Evolutionary conservation across 306 rosid species (phyloP).

Genomic region (Biancaea sappan): DNA sequence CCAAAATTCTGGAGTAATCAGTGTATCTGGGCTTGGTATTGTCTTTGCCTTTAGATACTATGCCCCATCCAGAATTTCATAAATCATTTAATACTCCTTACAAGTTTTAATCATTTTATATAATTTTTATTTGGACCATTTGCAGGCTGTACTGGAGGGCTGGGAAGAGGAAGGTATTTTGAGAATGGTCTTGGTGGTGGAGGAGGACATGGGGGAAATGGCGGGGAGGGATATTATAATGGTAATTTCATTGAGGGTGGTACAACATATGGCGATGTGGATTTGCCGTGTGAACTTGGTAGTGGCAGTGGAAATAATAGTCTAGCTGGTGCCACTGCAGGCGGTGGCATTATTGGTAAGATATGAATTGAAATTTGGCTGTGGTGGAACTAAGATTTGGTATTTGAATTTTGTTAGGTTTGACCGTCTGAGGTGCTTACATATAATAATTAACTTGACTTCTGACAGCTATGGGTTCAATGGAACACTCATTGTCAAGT

Average conservation of each 20-base stretch:
- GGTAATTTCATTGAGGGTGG: constrained; percentile 90
- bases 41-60: constrained; percentile 33
- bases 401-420: not conserved
- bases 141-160: constrained; percentile 87
- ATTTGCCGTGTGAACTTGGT: constrained; percentile 96
- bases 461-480: constrained; percentile 84
- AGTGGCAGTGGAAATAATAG: constrained; percentile 96
- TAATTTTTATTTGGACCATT: constrained; percentile 35
- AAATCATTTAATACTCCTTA: constrained; percentile 21
- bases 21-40: constrained; percentile 89
- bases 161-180: constrained; percentile 71
- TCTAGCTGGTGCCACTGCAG: constrained; percentile 82
- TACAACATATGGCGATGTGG: constrained; percentile 73
- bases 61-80: constrained; percentile 12
- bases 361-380: constrained; percentile 28
- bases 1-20: constrained; percentile 62
- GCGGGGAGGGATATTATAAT: constrained; percentile 87
- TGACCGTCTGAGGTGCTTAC: constrained; percentile 4
- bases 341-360: constrained; percentile 98
- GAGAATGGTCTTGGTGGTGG: constrained; percentile 86
- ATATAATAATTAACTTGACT: constrained; percentile 27
- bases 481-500: constrained; percentile 81
- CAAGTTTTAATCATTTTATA: constrained; percentile 19
- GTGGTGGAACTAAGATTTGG: not conserved
- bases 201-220: constrained; percentile 96